Evolutionary conservation across 2,329 filamentous ascomycete genomes (phyloP).

Genomic region (Aspergillus sp.): DNA sequence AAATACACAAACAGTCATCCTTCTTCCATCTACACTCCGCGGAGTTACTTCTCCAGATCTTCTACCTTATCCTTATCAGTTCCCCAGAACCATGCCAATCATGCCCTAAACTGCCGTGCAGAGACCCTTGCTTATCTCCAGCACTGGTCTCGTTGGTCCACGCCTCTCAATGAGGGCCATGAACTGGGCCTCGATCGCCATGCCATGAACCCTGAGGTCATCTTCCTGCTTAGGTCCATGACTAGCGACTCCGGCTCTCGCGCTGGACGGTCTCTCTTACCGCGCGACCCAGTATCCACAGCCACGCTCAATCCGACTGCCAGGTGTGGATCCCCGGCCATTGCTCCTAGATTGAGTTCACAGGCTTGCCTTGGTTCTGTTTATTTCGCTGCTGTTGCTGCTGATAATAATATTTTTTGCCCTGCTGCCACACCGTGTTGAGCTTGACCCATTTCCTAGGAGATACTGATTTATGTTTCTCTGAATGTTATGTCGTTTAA

Average conservation of each 20-base stretch:
- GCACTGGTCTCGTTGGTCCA: not conserved
- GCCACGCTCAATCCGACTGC: not conserved
- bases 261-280: not conserved
- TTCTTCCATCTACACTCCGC: not conserved
- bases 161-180: not conserved
- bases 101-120: conserved; percentile 2
- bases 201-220: conserved; percentile 11
- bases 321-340: not conserved
- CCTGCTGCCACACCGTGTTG: not conserved
- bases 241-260: not conserved
- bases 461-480: not conserved
- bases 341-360: conserved; percentile 3
- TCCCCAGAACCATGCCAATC: conserved; percentile 5
- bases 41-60: conserved; percentile 7
- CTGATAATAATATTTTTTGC: not conserved
- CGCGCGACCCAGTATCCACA: conserved; percentile 6
- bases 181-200: conserved; percentile 4
- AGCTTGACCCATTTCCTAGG: not conserved
- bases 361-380: not conserved
- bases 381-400: not conserved
- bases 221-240: not conserved
- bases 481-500: not conserved
- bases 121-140: conserved; percentile 9
- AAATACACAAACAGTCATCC: not conserved
- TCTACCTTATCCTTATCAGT: conserved; percentile 3